phyloP scores from a whole-genome alignment of 768 basidiomycete genomes.

The Phlebiopsis flavidoalba region DNA sequence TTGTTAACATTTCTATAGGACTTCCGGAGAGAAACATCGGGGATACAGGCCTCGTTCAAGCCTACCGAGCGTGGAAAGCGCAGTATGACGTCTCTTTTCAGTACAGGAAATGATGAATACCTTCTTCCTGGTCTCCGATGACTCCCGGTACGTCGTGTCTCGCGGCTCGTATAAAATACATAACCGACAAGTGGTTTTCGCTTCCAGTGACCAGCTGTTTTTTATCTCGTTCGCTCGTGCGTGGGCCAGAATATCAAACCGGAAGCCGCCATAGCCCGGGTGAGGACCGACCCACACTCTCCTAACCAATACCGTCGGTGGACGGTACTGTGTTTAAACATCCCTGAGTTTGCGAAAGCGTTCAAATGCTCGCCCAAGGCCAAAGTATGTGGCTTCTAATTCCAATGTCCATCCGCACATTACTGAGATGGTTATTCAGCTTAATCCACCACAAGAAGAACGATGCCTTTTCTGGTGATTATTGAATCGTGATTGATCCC shows the following conservation, averaged over 20 bases:
- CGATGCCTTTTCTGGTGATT: slow-evolving; percentile 76
- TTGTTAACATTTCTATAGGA: slow-evolving; percentile 31
- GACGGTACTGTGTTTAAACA: slow-evolving; percentile 85
- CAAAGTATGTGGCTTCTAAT: slow-evolving; percentile 42
- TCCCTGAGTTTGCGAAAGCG: slow-evolving; percentile 82
- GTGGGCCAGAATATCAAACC: slow-evolving; percentile 86
- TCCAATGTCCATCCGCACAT: neutral
- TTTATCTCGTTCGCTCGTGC: slow-evolving; percentile 86
- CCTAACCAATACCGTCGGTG: slow-evolving; percentile 72
- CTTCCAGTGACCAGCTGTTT: slow-evolving; percentile 80
- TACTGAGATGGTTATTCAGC: slow-evolving; percentile 31
- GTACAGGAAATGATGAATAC: slow-evolving; percentile 60
- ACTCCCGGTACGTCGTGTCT: slow-evolving; percentile 48
- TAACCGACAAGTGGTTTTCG: neutral
- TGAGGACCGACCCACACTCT: slow-evolving; percentile 87
- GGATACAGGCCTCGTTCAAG: slow-evolving; percentile 78
- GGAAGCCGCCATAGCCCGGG: slow-evolving; percentile 70
- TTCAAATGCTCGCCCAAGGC: slow-evolving; percentile 77
- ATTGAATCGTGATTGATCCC: neutral
- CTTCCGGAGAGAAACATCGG: slow-evolving; percentile 92
- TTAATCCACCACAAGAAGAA: slow-evolving; percentile 79
- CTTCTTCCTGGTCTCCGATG: slow-evolving; percentile 78
- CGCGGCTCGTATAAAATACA: neutral
- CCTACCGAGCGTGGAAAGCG: slow-evolving; percentile 88
- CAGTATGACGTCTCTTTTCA: slow-evolving; percentile 58